phyloP scores from a whole-genome alignment of 192 early-diverging fungal genomes.

The Dimargaris xerosporica region DNA sequence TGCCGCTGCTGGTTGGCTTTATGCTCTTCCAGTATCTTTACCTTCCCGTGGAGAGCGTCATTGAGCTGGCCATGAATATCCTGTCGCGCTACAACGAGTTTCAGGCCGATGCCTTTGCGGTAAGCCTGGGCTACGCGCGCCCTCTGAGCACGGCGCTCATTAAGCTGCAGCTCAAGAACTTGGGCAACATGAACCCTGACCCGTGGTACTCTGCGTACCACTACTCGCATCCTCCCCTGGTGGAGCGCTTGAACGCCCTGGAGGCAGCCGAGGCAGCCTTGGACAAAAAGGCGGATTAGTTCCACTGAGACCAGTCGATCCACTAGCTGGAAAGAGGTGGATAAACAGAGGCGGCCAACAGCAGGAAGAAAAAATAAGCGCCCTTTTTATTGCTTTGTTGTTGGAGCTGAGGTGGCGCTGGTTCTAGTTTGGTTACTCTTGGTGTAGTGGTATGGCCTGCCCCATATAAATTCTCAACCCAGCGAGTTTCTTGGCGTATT shows the following conservation, averaged over 20 bases:
- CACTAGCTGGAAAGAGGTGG: too few species aligned
- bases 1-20: constrained; percentile 79
- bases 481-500: too few species aligned
- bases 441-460: too few species aligned
- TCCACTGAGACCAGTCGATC: too few species aligned
- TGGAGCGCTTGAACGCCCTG: constrained; percentile 65
- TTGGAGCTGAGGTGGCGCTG: too few species aligned
- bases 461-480: too few species aligned
- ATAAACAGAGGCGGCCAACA: too few species aligned
- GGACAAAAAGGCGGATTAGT: background rate
- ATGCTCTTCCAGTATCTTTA: constrained; percentile 79
- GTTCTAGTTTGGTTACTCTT: too few species aligned
- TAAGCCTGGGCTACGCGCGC: constrained; percentile 62
- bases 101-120: constrained; percentile 81
- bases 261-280: constrained; percentile 6
- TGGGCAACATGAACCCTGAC: constrained; percentile 74
- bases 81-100: constrained; percentile 80
- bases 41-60: constrained; percentile 58
- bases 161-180: constrained; percentile 82
- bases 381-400: too few species aligned
- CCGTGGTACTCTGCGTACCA: constrained; percentile 80
- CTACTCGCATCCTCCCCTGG: constrained; percentile 80
- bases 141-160: constrained; percentile 62
- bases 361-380: too few species aligned
- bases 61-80: constrained; percentile 61